These are phyloP conservation scores for Cryptococcus sp. DNA, from an alignment of 1,284 basidiomycete genomes.

Conservation along the genomic window DNA sequence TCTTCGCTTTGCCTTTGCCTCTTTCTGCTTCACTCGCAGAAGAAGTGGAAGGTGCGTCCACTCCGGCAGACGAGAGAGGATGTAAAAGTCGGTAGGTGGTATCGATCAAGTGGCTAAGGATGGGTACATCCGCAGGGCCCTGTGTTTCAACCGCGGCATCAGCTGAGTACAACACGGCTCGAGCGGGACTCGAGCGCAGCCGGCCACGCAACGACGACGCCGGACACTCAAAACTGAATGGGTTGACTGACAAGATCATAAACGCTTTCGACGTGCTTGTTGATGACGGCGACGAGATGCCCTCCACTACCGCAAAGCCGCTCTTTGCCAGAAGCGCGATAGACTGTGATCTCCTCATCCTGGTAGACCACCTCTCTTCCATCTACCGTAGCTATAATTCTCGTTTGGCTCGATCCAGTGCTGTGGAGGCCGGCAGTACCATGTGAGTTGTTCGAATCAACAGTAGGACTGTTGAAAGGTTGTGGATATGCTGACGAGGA, in stretches of 20 bases:
- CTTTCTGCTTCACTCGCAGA: conserved; percentile 18
- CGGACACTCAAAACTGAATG: background rate
- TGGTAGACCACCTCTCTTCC: conserved; percentile 40
- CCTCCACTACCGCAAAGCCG: conserved; percentile 37
- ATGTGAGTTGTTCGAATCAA: no score
- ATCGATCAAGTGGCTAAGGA: conserved; percentile 43
- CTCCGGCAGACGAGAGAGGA: background rate
- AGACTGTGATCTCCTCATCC: conserved; percentile 43
- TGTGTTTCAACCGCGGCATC: conserved; percentile 9
- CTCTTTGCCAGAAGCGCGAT: conserved; percentile 42
- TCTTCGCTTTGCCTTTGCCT: conserved; percentile 16
- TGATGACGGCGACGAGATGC: conserved; percentile 47
- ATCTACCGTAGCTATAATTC: conserved; percentile 17
- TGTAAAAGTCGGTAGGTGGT: conserved; percentile 29
- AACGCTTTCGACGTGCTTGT: conserved; percentile 45
- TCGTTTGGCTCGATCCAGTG: background rate
- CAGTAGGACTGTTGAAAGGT: background rate
- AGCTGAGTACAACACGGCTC: background rate
- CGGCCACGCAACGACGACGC: background rate
- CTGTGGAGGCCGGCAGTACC: no score
- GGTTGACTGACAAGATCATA: conserved; percentile 46
- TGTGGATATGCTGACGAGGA: background rate
- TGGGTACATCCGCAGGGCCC: conserved; percentile 47
- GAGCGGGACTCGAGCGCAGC: background rate
- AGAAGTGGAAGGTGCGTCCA: background rate